Conservation (phyloP, 2,329 filamentous ascomycete genomes). For the Xylaria digitata region DNA sequence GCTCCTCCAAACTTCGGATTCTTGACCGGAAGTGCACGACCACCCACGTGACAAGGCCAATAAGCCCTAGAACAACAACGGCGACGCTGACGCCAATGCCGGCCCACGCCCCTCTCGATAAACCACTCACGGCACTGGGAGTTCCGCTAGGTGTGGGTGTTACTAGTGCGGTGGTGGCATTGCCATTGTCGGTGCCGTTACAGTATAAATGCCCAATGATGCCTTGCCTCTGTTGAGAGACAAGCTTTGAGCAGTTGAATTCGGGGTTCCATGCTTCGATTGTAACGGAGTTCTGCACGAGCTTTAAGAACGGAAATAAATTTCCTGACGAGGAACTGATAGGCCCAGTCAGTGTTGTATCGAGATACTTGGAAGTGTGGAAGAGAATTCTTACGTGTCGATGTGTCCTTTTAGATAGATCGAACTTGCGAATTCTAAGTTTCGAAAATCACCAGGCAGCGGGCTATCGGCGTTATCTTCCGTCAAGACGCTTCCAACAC, state of each 20-base stretch:
- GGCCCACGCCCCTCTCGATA: no score
- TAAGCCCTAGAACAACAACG: no score
- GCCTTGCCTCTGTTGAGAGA: not conserved
- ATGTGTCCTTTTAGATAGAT: slow-evolving; percentile 10
- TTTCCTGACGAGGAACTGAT: not conserved
- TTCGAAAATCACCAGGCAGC: not conserved
- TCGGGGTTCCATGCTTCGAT: slow-evolving; percentile 11
- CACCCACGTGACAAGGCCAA: no score
- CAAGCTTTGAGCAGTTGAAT: slow-evolving; percentile 11
- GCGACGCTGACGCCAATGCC: no score
- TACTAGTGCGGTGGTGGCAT: not conserved
- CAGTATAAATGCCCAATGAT: not conserved
- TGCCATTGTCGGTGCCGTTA: slow-evolving; percentile 3
- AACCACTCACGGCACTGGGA: not conserved
- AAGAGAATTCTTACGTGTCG: not conserved
- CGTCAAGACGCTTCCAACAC: not conserved
- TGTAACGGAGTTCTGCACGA: not conserved
- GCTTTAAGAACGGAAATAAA: not conserved
- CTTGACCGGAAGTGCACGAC: no score
- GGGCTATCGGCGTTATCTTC: not conserved
- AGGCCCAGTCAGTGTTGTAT: not conserved
- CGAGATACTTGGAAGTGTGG: not conserved
- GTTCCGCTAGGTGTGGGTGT: not conserved
- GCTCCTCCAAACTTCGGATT: no score
- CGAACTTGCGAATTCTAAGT: not conserved